Percentiles rank a stretch among this genome's conserved stretches.
phyloP scores from a whole-genome alignment of 257 asterid genomes.

The Solanum pinnatisectum region DNA sequence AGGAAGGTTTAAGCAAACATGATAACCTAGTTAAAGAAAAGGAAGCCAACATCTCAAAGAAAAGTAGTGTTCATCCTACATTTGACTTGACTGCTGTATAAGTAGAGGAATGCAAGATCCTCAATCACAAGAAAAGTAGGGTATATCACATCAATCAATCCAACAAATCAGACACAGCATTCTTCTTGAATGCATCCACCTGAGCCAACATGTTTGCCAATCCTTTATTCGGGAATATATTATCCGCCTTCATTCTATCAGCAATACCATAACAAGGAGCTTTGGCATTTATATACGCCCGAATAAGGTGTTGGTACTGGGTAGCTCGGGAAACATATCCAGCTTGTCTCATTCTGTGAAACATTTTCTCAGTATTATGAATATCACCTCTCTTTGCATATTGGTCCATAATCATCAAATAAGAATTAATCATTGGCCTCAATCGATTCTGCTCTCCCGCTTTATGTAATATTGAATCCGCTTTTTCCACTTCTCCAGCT shows the following conservation, averaged over 20 bases:
- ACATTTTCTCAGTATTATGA: slow-evolving; percentile 59
- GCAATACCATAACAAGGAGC: slow-evolving; percentile 54
- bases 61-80: neutral
- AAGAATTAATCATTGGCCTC: slow-evolving; percentile 38
- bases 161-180: slow-evolving; percentile 38
- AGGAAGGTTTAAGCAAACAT: neutral
- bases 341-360: slow-evolving; percentile 37
- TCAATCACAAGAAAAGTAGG: neutral
- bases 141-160: slow-evolving; percentile 13
- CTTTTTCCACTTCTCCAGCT: slow-evolving; percentile 69
- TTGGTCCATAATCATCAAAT: slow-evolving; percentile 34
- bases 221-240: slow-evolving; percentile 26
- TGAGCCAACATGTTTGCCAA: slow-evolving; percentile 32
- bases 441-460: slow-evolving; percentile 27
- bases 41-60: neutral
- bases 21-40: neutral
- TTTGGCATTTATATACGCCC: slow-evolving; percentile 51
- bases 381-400: slow-evolving; percentile 56
- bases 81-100: neutral
- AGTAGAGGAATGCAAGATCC: neutral
- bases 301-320: slow-evolving; percentile 39
- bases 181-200: slow-evolving; percentile 38
- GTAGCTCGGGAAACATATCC: slow-evolving; percentile 36
- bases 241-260: slow-evolving; percentile 69
- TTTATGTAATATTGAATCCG: slow-evolving; percentile 40